phyloP scores from a whole-genome alignment of 495 filamentous ascomycete genomes.

The Talaromyces thailandensis region DNA sequence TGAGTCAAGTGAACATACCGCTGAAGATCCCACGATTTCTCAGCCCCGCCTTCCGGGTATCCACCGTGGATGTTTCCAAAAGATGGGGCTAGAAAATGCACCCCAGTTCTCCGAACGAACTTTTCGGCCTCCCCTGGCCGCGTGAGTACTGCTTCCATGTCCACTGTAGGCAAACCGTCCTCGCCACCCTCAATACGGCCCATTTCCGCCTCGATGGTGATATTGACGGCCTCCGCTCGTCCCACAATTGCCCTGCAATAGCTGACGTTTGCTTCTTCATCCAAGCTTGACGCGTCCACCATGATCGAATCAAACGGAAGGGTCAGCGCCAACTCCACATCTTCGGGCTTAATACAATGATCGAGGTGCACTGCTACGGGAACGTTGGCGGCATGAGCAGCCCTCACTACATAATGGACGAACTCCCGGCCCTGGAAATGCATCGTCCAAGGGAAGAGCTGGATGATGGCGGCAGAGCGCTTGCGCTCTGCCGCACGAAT shows the following conservation, averaged over 20 bases:
- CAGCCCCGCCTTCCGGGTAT: slow-evolving; percentile 42
- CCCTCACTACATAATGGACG: slow-evolving; percentile 43
- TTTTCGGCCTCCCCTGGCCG: slow-evolving; percentile 54
- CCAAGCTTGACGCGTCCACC: slow-evolving; percentile 60
- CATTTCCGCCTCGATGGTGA: slow-evolving; percentile 62
- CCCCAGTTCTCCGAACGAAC: slow-evolving; percentile 54
- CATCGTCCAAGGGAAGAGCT: slow-evolving; percentile 69
- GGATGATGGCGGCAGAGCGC: slow-evolving; percentile 55
- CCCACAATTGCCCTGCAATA: slow-evolving; percentile 49
- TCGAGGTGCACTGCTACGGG: slow-evolving; percentile 58
- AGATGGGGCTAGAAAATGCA: slow-evolving; percentile 63
- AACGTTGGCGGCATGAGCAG: slow-evolving; percentile 45
- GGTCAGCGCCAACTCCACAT: slow-evolving; percentile 47
- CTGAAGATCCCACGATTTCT: slow-evolving; percentile 54
- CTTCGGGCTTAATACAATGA: slow-evolving; percentile 51
- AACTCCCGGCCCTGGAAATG: slow-evolving; percentile 44
- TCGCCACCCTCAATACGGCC: slow-evolving; percentile 65
- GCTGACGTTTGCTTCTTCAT: slow-evolving; percentile 61
- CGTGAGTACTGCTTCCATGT: slow-evolving; percentile 58
- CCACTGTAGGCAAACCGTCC: slow-evolving; percentile 59
- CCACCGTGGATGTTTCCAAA: slow-evolving; percentile 71
- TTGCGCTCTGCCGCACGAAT: slow-evolving; percentile 59
- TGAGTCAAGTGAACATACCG: slow-evolving; percentile 15
- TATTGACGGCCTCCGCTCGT: slow-evolving; percentile 54
- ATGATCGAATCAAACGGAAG: slow-evolving; percentile 58